Base-by-base conservation (phyloP, 1,284 basidiomycete species). In the Rhodotorula glutinis region DNA sequence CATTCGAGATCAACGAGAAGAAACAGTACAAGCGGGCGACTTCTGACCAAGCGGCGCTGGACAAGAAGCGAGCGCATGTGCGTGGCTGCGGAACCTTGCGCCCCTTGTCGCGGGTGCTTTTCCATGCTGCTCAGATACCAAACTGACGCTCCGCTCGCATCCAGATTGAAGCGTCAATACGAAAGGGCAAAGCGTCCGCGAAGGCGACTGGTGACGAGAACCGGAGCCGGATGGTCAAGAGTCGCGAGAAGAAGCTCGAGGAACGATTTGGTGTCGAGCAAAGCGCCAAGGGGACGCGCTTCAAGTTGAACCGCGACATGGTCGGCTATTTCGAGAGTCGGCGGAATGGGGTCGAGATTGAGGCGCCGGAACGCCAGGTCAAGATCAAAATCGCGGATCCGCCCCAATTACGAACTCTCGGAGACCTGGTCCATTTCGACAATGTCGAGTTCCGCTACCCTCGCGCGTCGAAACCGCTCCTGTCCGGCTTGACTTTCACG, bases 141-240 rank as follows among this genome's bases (percentile, higher is more conserved):
- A 16, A 25, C 49, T 51, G n/a, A 51, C n/a, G n/a, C 4, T 11
- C 8, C n/a, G 3, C 9, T 19, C n/a, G 5, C n/a, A 7, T 3
- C 5, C 49, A 51, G 49, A 27, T 51, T 14, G 79, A 82, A 69
- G 78, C 78, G 46, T 76, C 77, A 3, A 82, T 81, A n/a, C 73
- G 81, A 47, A 82, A 85, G 55, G 82, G 83, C 33, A 80, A 80
- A 7, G 82, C 82, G 44, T 78, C 81, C 9, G 87, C 86, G 0
- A 85, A 83, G 72, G 81, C 82, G 61, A 84, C 84, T 1, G 82
- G 87, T 0, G 87, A 89, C 72, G 87, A 89, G 66, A 88, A 88
- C 74, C 82, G 83, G 68, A 70, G 38, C 60, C 72, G 83, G 51
- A 82, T 83, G 80, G 84, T 82, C n/a, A 82, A 82, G 65, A 84